Evolutionary conservation across 2,329 filamentous ascomycete genomes (phyloP), one percentile per base, ranked within the genome.

Genomic region (Aspergillus niger): DNA sequence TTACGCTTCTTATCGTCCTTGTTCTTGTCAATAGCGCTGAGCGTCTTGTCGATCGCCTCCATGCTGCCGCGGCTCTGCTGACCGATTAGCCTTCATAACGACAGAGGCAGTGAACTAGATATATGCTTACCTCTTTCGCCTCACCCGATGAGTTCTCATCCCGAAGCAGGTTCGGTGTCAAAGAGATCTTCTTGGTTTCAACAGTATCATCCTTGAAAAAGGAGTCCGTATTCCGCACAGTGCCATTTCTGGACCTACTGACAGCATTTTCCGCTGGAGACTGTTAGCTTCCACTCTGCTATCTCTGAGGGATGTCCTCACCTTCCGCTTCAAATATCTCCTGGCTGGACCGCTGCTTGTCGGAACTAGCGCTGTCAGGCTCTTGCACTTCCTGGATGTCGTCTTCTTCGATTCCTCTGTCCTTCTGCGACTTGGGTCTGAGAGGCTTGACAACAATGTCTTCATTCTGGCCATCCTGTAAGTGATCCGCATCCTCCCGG

Each of bases 171-270:
- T 96, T 96, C 1, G 95, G 95, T 3, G 95, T 99, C 48, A 99
- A 85, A 0, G 93, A 96, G 67, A 99, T 98, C 80, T 98, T 98
- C 77, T 96, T 92, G 2, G 95, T 97, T 76, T 98, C 95, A 39
- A 92, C 90, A 32, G 87, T 92, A 71, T 99, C 94, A 71, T 98
- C 95, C 76, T 92, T 96, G 82, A 97, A 97, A 82, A 98, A 97
- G 1, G 94, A 97, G 77, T 98, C 94, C 4, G 92, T 94, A 73
- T 96, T 96, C 65, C 94, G 86, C 48, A 97, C 85, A 22, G 91
- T 94, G 44, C 92, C 92, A 68, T 96, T 96, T 65, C 89, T 87
- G 38, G 91, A 92, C 72, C 89, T 75, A 72, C 72, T 79, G 68
- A 74, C 68, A 22, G 66, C 69, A 51, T 68, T 66, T 65, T 72